Percentiles rank a stretch among this genome's conserved stretches.
These are phyloP conservation scores for Penicillium dipodomyicola DNA, from an alignment of 495 filamentous ascomycete species.

Conservation along the genomic window DNA sequence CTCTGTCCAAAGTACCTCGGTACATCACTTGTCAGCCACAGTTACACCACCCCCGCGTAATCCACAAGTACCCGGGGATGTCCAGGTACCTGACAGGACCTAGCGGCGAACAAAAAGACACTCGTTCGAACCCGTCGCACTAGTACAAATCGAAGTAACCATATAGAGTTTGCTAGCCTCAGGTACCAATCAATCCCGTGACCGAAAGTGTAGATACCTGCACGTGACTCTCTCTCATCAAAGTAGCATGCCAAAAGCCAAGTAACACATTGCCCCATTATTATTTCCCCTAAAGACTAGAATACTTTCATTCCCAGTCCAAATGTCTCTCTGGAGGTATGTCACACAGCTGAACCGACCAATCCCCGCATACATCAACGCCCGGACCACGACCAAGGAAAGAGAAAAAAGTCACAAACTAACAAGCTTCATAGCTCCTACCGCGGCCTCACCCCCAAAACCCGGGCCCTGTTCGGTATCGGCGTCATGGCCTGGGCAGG, in stretches of 20 bases:
- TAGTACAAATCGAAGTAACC: background rate
- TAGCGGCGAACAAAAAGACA: background rate
- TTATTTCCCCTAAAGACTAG: background rate
- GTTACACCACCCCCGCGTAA: conserved; percentile 17
- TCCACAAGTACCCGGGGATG: conserved; percentile 12
- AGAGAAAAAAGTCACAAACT: conserved; percentile 8
- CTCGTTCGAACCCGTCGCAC: conserved; percentile 8
- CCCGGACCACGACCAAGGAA: background rate
- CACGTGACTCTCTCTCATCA: conserved; percentile 18
- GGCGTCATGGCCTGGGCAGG: conserved; percentile 64
- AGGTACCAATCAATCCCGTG: conserved; percentile 14
- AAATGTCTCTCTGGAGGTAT: conserved; percentile 45
- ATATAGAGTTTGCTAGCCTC: conserved; percentile 10
- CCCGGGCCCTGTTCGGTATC: conserved; percentile 61
- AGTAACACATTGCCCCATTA: background rate
- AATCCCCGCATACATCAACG: background rate
- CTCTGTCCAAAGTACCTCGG: conserved; percentile 14
- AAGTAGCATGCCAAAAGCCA: background rate
- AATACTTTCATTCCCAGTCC: background rate
- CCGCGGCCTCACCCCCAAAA: conserved; percentile 56
- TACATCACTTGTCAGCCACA: conserved; percentile 17
- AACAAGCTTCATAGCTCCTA: conserved; percentile 50
- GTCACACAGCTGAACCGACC: background rate
- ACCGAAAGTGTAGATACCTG: background rate
- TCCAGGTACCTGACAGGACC: conserved; percentile 20